phyloP scores from a whole-genome alignment of 192 early-diverging fungal species.

The Rhizoclosmatium sp. region DNA sequence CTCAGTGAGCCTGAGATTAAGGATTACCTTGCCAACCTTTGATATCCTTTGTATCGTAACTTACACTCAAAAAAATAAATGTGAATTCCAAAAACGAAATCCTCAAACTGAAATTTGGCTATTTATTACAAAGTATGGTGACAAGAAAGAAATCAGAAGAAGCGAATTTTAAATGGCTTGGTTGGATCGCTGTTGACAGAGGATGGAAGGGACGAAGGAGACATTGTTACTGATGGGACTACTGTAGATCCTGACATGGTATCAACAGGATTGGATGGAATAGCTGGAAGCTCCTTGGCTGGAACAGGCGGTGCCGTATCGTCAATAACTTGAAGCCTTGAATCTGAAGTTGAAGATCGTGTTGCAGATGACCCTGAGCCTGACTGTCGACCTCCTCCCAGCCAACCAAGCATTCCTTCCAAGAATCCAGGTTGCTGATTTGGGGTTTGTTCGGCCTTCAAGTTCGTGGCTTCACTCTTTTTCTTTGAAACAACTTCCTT shows the following conservation, averaged over 20 bases:
- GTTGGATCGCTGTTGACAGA: neutral
- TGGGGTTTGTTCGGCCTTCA: too few species aligned
- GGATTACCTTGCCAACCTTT: conserved; percentile 98
- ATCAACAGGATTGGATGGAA: neutral
- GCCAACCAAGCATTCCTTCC: too few species aligned
- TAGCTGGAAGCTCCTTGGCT: neutral
- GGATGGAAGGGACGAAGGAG: neutral
- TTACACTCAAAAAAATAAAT: neutral
- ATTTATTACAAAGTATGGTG: neutral
- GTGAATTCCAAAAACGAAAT: neutral
- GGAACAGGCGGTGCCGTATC: neutral
- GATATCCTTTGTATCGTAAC: neutral
- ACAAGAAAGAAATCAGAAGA: neutral
- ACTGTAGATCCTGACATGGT: neutral
- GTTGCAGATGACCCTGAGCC: neutral
- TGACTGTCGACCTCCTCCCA: too few species aligned
- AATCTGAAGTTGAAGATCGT: neutral
- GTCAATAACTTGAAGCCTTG: neutral
- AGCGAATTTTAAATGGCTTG: neutral
- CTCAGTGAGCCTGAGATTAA: conserved; percentile 85
- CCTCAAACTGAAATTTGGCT: too few species aligned
- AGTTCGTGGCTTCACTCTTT: too few species aligned
- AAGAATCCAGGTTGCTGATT: too few species aligned
- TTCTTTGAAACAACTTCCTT: too few species aligned
- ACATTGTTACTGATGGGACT: neutral